Conservation (phyloP, 176 grass and related monocot species). For the Rhynchospora tenuis region DNA sequence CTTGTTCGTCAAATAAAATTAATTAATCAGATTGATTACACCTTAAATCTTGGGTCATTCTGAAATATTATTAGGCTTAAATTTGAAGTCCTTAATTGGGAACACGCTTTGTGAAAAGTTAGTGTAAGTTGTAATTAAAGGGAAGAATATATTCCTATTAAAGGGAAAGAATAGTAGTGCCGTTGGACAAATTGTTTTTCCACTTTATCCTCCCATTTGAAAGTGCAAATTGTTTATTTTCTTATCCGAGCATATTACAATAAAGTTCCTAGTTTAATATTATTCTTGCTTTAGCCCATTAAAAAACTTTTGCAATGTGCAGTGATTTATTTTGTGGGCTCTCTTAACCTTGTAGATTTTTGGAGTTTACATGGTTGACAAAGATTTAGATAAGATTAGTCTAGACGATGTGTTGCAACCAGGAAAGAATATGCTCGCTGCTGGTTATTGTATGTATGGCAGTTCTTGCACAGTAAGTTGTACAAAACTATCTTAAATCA, state of each 20-base stretch:
- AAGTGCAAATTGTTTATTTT: background rate
- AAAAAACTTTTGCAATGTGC: background rate
- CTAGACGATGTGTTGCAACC: slow-evolving; percentile 77
- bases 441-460: slow-evolving; percentile 98
- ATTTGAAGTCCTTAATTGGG: background rate
- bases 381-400: slow-evolving; percentile 52
- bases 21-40: background rate
- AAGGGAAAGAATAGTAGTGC: background rate
- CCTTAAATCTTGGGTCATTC: background rate
- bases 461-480: slow-evolving; percentile 94
- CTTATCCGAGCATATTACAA: background rate
- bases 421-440: slow-evolving; percentile 87
- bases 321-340: background rate
- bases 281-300: background rate
- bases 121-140: background rate
- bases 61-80: background rate
- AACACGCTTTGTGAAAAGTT: slow-evolving; percentile 4
- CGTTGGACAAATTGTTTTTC: slow-evolving; percentile 10
- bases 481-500: slow-evolving; percentile 4
- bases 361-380: slow-evolving; percentile 69
- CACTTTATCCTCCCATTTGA: background rate
- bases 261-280: background rate
- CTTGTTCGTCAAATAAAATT: background rate
- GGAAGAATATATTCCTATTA: slow-evolving; percentile 10
- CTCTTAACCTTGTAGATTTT: slow-evolving; percentile 40